Evolutionary conservation across 345 rosid genomes (phyloP).

Genomic region (Eucalyptus erythrocorys): DNA sequence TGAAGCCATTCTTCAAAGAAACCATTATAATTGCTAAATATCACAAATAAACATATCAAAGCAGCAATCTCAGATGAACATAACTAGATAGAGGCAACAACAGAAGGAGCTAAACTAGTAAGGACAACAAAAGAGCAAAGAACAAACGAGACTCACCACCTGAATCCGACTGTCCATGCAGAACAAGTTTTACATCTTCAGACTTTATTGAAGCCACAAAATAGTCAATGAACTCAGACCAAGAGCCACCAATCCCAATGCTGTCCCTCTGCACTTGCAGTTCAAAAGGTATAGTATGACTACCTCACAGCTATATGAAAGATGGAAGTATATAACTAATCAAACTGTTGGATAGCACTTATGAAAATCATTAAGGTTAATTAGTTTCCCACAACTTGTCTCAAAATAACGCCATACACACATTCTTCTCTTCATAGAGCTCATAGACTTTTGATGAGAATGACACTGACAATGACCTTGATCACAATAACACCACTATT

Average conservation of each 20-base stretch:
- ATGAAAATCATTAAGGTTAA: not conserved
- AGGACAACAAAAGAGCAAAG: not conserved
- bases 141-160: slow-evolving; percentile 13
- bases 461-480: not conserved
- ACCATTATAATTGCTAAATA: not conserved
- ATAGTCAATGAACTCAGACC: slow-evolving; percentile 80
- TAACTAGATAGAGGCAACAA: not conserved
- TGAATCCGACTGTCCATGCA: slow-evolving; percentile 19
- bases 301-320: not conserved
- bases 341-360: not conserved
- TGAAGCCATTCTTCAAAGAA: not conserved
- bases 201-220: slow-evolving; percentile 53
- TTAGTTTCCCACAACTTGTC: not conserved
- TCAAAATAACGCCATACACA: not conserved
- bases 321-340: not conserved
- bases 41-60: not conserved
- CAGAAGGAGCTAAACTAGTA: not conserved
- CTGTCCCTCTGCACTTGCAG: slow-evolving; percentile 52
- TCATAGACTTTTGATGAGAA: not conserved
- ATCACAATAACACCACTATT: not conserved
- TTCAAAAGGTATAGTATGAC: not conserved
- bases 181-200: slow-evolving; percentile 60
- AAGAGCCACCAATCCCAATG: slow-evolving; percentile 75
- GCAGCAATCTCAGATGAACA: not conserved
- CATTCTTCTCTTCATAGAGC: not conserved